Conservation (phyloP, 148 eudicot genomes). For the Vaccinium darrowii region DNA sequence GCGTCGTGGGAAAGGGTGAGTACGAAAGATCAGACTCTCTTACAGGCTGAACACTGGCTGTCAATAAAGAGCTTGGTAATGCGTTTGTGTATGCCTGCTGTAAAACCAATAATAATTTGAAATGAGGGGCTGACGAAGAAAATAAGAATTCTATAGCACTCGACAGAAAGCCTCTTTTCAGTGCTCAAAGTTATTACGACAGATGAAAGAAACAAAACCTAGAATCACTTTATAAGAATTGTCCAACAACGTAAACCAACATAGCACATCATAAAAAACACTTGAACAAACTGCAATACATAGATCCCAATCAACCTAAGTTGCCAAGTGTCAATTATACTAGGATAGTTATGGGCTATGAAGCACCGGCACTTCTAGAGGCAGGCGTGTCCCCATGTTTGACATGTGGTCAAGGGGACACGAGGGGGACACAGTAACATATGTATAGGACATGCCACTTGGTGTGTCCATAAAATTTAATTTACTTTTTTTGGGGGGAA, state of each 20-base stretch:
- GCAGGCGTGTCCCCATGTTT: too few species aligned
- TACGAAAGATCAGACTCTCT: slow-evolving; percentile 77
- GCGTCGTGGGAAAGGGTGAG: slow-evolving; percentile 66
- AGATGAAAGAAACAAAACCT: not conserved
- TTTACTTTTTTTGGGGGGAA: too few species aligned
- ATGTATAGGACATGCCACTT: too few species aligned
- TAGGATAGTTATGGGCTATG: not conserved
- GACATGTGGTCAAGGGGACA: too few species aligned
- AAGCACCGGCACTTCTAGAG: too few species aligned
- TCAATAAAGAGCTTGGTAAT: slow-evolving; percentile 58
- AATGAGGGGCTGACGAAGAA: not conserved
- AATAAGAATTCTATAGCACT: not conserved
- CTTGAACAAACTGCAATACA: not conserved
- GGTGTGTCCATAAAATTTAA: too few species aligned
- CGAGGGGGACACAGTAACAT: too few species aligned
- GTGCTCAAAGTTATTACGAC: not conserved
- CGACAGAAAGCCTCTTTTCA: not conserved
- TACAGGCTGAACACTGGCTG: slow-evolving; percentile 57
- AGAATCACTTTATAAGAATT: not conserved
- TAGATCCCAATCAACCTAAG: not conserved
- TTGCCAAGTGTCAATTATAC: not conserved
- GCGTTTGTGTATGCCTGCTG: slow-evolving; percentile 67
- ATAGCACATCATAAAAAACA: not conserved
- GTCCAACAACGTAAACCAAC: not conserved
- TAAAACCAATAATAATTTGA: slow-evolving; percentile 6